phyloP scores from a whole-genome alignment of 1,284 basidiomycete genomes.

The Kalmanozyma brasiliensis region DNA sequence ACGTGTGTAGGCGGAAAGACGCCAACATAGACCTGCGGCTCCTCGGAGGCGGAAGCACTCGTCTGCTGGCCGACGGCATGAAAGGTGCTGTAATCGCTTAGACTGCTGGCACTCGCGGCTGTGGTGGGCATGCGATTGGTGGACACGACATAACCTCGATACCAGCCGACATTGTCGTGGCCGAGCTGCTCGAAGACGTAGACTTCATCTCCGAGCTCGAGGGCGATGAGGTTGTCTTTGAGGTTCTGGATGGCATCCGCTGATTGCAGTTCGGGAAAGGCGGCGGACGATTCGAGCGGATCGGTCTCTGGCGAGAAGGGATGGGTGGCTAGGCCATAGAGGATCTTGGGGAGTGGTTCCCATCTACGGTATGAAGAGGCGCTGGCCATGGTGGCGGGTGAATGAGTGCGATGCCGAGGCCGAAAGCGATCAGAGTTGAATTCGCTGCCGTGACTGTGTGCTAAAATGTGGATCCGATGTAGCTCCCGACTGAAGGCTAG shows the following conservation, averaged over 20 bases:
- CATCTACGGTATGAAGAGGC: slow-evolving; percentile 43
- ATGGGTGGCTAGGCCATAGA: slow-evolving; percentile 58
- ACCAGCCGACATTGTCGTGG: slow-evolving; percentile 64
- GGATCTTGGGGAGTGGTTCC: slow-evolving; percentile 62
- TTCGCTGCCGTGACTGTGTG: too few relatives aligned
- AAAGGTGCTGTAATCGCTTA: slow-evolving; percentile 55
- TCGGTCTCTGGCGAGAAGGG: slow-evolving; percentile 59
- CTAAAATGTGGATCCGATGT: too few relatives aligned
- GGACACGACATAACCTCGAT: slow-evolving; percentile 81
- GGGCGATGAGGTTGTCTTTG: slow-evolving; percentile 56
- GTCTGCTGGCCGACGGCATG: slow-evolving; percentile 28
- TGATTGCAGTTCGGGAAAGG: slow-evolving; percentile 26
- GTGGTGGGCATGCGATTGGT: slow-evolving; percentile 39
- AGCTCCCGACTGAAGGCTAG: too few relatives aligned
- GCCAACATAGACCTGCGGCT: slow-evolving; percentile 87
- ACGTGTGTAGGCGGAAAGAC: slow-evolving; percentile 94
- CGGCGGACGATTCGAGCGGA: slow-evolving; percentile 42
- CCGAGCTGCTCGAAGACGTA: slow-evolving; percentile 74
- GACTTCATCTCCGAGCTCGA: slow-evolving; percentile 86
- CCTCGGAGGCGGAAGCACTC: slow-evolving; percentile 61
- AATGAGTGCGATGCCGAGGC: not conserved
- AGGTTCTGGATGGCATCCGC: slow-evolving; percentile 34
- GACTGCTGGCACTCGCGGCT: slow-evolving; percentile 68
- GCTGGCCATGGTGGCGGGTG: slow-evolving; percentile 19
- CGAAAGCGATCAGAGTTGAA: too few relatives aligned